Conservation (phyloP, 371 early-diverging fungal species). For the Mucor plumbeus region DNA sequence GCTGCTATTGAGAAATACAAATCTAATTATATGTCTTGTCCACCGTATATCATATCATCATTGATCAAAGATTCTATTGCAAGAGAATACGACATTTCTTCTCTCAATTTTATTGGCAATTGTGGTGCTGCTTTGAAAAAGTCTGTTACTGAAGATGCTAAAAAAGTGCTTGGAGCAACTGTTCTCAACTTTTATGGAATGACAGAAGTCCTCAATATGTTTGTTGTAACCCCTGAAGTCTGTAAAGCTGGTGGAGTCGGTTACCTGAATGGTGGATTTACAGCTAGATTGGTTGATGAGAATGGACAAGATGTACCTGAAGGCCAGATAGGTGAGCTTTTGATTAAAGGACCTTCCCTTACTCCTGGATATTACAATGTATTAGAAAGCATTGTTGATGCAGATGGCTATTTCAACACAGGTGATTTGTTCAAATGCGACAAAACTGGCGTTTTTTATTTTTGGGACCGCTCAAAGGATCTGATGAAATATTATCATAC, state of each 20-base stretch:
- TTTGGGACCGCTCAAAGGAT: constrained; percentile 66
- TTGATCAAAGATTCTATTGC: constrained; percentile 60
- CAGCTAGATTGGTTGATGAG: constrained; percentile 63
- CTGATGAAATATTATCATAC: constrained; percentile 68
- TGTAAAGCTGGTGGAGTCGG: constrained; percentile 60
- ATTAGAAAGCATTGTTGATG: constrained; percentile 60
- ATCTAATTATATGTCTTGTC: constrained; percentile 61
- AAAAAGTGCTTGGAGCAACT: constrained; percentile 42
- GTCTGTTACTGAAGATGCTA: constrained; percentile 45
- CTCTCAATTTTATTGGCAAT: constrained; percentile 54
- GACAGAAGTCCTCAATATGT: constrained; percentile 55
- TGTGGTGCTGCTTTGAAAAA: constrained; percentile 77
- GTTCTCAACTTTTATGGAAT: constrained; percentile 70
- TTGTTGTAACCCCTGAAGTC: neutral
- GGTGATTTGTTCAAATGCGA: constrained; percentile 78
- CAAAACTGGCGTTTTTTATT: constrained; percentile 57
- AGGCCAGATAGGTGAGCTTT: constrained; percentile 66
- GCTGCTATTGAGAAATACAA: constrained; percentile 59
- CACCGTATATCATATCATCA: constrained; percentile 63
- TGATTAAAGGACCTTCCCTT: constrained; percentile 77
- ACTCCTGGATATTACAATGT: constrained; percentile 71
- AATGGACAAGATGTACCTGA: constrained; percentile 49
- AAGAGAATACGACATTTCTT: constrained; percentile 63
- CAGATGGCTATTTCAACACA: constrained; percentile 76
- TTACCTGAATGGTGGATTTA: constrained; percentile 54